Evolutionary conservation across 176 grass and related monocot genomes (phyloP), one percentile per base, ranked within the genome.

Genomic region (Aechmea fasciata): DNA sequence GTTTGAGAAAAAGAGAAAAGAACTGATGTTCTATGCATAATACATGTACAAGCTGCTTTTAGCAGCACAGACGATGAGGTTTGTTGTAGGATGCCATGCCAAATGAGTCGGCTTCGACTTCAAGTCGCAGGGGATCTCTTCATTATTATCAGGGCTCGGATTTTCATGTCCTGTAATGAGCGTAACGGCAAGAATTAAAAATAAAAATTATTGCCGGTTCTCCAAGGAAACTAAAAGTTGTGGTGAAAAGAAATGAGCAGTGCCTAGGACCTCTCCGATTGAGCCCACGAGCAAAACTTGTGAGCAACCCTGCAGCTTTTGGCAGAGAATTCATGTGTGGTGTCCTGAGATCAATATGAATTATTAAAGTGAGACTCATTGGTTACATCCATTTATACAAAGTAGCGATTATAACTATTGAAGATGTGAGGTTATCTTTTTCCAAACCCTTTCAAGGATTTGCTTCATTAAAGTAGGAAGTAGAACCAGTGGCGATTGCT

Each of bases 61-160:
- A 57, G 51, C 6, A 11, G 74, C 74, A 22, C 74, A 76, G 65
- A 65, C 74, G 11, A 76, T 68, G 8, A 68, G 57, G 65, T 57
- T 68, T 76, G 50, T n/a, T 25, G 74, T 49, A 57, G 74, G 74
- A 59, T 76, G 74, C 74, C 74, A 76, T 11, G 74, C 74, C 74
- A 69, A 61, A 68, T 68, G 74, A 33, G 48, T 24, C 65, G 57
- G 11, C 49, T 76, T 76, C 7, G 74, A 76, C 22, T 59, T 49
- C 2, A 76, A 68, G 18, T 76, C 65, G 2, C 64, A 76, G 1
- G 64, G n/a, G 26, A 76, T 23, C 10, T 76, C 74, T 10, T 57
- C 33, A 0, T 11, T 49, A 14, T 20, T 47, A 9, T 68, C 50
- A 49, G 7, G 41, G 33, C 29, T 68, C 48, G 65, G 10, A 76